Percentiles rank a stretch among this genome's conserved stretches.
These are phyloP conservation scores for Cercophora newfieldiana DNA, from an alignment of 495 filamentous ascomycete genomes.

Conservation along the genomic window DNA sequence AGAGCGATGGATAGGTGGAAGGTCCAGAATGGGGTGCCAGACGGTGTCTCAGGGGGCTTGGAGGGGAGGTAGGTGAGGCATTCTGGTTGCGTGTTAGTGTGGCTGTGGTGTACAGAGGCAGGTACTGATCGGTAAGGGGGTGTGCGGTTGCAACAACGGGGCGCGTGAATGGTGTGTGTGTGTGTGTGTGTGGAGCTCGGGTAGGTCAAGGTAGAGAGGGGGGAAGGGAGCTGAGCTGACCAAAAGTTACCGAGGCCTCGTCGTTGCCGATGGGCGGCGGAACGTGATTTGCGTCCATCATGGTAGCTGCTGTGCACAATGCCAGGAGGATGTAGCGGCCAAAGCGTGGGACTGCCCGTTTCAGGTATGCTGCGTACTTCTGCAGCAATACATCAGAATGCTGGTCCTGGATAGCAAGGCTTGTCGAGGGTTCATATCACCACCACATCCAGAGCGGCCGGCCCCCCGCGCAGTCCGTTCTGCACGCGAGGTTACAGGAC, in stretches of 20 bases:
- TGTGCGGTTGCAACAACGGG: background rate
- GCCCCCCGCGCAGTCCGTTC: background rate
- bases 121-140: background rate
- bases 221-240: background rate
- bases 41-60: background rate
- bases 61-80: background rate
- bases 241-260: background rate
- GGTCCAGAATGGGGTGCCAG: background rate
- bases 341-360: too few species aligned
- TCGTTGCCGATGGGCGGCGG: background rate
- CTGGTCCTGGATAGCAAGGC: background rate
- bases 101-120: background rate
- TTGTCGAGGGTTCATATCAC: background rate
- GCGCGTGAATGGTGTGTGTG: too few species aligned
- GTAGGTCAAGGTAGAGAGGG: background rate
- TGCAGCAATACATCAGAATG: background rate
- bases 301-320: background rate
- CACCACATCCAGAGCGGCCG: background rate
- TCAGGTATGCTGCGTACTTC: background rate
- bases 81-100: background rate
- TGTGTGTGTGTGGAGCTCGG: background rate
- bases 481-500: background rate
- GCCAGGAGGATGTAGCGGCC: background rate
- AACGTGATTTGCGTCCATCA: background rate
- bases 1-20: background rate